Conservation (phyloP, 305 asterid genomes). For the Fraxinus paxiana region DNA sequence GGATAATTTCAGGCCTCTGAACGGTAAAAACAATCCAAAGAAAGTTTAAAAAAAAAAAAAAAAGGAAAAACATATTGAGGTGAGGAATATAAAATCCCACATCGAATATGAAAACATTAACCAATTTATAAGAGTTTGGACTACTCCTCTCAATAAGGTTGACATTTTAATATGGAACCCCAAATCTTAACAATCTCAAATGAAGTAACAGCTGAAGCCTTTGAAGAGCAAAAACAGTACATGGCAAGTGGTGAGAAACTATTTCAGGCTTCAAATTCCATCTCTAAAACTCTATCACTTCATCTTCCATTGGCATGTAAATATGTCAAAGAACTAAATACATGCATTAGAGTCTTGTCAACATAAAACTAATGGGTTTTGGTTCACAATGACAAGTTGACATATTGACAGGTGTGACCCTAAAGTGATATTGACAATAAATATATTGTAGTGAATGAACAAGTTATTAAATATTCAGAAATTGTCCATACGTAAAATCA, state of each 20-base stretch:
- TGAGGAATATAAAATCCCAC: background rate
- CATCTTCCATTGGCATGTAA: background rate
- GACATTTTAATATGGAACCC: too few relatives aligned
- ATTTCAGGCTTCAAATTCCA: background rate
- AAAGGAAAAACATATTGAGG: background rate
- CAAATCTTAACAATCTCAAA: background rate
- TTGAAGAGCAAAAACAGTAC: background rate
- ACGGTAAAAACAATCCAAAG: slow-evolving; percentile 19
- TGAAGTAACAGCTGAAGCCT: background rate
- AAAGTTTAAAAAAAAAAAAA: background rate
- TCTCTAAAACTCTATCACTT: background rate
- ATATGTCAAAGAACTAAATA: background rate
- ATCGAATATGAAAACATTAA: too few relatives aligned
- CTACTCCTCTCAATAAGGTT: too few relatives aligned
- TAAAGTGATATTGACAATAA: background rate
- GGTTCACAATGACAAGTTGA: background rate
- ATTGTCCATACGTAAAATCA: background rate
- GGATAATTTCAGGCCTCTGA: slow-evolving; percentile 77
- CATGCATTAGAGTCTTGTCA: background rate
- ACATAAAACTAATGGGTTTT: background rate
- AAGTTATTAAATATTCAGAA: background rate
- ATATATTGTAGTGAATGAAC: background rate
- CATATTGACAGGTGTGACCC: background rate
- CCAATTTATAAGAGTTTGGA: too few relatives aligned
- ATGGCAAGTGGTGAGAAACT: background rate